Base-by-base conservation (phyloP, 83 land plant species). In the Diphasiastrum complanatum region DNA sequence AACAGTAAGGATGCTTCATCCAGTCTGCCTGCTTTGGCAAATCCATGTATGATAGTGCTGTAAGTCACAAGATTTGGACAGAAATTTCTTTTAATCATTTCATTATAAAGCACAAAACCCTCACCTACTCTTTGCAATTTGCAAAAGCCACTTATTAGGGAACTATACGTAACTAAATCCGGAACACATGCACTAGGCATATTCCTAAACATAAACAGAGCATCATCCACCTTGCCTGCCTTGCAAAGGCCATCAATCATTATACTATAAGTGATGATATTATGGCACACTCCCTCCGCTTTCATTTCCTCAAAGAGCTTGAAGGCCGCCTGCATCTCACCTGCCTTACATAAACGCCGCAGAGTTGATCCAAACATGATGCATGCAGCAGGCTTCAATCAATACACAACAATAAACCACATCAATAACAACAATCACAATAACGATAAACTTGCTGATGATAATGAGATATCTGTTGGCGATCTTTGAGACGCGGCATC, bases 31-130 rank as follows among this genome's bases (percentile, higher is more conserved):
- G 57, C 63, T 56, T 49, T 51, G 55, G 68, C 79, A 25, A 85
- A 73, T 2, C 89, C 89, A 66, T 76, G 60, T 5, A 82, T 72
- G 31, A 84, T 63, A n/a, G 76, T 53, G 60, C 78, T 78, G 43
- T 73, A 81, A 0, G 85, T 78, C 33, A 76, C 34, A 47, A 51
- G 14, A 25, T 81, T 80, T 0, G 82, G 89, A n/a, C 71, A 47
- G 53, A 47, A 64, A 18, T 82, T 80, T 67, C 61, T 73, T 26
- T 59, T 59, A 28, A 84, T 25, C 85, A 84, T 84, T 45, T 81
- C 85, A 34, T 65, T 56, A 41, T 75, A 38, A 45, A 81, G 58
- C 16, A 1, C 6, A 46, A 65, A 72, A 33, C 84, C 82, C 53
- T 81, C 85, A 2, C 27, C 23, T 45, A 73, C 67, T 35, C 51